Conservation (phyloP, 768 basidiomycete genomes). For the Lepiota venenata region DNA sequence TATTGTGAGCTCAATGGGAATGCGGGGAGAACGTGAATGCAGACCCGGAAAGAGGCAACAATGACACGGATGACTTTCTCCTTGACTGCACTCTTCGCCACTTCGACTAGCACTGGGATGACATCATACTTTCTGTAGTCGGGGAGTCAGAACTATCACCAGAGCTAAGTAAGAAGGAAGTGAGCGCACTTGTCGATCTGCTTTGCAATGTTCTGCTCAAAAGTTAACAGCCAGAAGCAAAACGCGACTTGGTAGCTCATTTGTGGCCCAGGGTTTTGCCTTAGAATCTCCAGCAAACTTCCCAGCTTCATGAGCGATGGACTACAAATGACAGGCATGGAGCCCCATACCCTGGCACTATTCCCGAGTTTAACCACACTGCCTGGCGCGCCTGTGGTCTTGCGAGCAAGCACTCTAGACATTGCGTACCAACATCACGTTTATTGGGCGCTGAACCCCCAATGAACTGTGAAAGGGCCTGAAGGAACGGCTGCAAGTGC, state of each 20-base stretch:
- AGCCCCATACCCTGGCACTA: constrained; percentile 59
- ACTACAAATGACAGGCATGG: neutral
- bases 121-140: constrained; percentile 78
- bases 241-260: constrained; percentile 94
- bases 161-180: neutral
- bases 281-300: constrained; percentile 82
- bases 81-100: constrained; percentile 88
- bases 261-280: constrained; percentile 81
- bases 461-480: constrained; percentile 55
- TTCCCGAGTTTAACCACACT: constrained; percentile 72
- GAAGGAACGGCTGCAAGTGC: constrained; percentile 59
- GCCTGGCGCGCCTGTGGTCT: constrained; percentile 77
- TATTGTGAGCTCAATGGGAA: neutral
- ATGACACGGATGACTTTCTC: constrained; percentile 96
- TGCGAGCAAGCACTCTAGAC: constrained; percentile 80
- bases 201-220: constrained; percentile 81
- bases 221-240: constrained; percentile 93
- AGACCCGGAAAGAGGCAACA: constrained; percentile 85
- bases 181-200: constrained; percentile 76
- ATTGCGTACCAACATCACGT: constrained; percentile 90
- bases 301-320: neutral
- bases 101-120: constrained; percentile 77
- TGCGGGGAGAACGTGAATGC: constrained; percentile 8
- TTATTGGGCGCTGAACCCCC: constrained; percentile 60
- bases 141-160: neutral